Base-by-base conservation (phyloP, 352 stramenopile species). In the Globisporangium echinulatum region DNA sequence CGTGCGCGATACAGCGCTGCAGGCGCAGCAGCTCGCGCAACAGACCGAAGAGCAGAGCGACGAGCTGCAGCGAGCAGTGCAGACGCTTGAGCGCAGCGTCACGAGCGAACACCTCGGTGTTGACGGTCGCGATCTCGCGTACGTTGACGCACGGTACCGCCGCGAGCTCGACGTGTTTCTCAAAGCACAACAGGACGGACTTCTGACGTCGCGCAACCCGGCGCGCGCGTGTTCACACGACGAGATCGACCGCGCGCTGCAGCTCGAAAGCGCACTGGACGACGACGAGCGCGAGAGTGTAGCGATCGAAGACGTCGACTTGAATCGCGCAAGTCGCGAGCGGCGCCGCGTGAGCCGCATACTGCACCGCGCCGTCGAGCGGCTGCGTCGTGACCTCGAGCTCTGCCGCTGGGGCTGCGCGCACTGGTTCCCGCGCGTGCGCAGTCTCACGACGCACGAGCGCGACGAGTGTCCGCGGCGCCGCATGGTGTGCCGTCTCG, bases 381-480 rank as follows among this genome's bases (percentile, higher is more conserved):
- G 82, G 4, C 40, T 85, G 10, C 66, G 63, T 49, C 49, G 52
- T 2, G 55, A 76, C 19, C 57, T 62, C 36, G 67, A 71, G 39
- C 62, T 83, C 4, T 92, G 82, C 58, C 69, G 69, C n/a, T 92
- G 71, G 68, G 79, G 79, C 46, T 92, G 82, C 40, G 74, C 61
- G 15, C 52, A 63, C 38, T 90, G 79, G 79, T 74, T 88, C 46
- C 58, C 69, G 25, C 72, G 72, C 5, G 61, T 66, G 4, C 59
- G 66, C 38, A 80, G 72, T 49, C 57, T 89, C 5, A 57, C 70
- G 51, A 64, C 63, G 37, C 82, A 92, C 48, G 82, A 90, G 46
- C 63, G 56, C 19, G 60, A 72, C 38, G 82, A 92, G 65, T 90
- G 82, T 55, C 52, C 61, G 2, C 74, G 78, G 3, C 74, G 82